Conservation (phyloP, 306 rosid genomes). For the Pterocarpus macrocarpus region DNA sequence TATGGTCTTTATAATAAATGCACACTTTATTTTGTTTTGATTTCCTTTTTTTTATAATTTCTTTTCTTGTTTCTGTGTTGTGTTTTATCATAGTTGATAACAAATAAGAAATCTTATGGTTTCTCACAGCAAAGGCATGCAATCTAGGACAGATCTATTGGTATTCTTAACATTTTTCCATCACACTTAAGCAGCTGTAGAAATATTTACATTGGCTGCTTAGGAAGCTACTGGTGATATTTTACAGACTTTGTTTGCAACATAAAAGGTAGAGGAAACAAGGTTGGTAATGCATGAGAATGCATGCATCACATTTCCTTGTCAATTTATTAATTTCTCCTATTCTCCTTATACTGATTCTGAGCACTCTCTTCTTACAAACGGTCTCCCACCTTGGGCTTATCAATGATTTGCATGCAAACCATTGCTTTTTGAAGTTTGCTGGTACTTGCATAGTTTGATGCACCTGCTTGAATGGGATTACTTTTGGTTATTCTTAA, state of each 20-base stretch:
- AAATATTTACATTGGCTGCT: not conserved
- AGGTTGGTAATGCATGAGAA: not conserved
- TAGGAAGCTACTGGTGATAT: not conserved
- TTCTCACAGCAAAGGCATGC: not conserved
- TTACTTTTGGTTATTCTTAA: not conserved
- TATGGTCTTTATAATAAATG: not conserved
- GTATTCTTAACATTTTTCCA: not conserved
- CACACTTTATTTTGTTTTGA: not conserved
- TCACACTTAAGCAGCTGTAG: not conserved
- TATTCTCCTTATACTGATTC: not conserved
- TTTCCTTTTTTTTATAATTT: not conserved
- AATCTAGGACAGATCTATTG: not conserved
- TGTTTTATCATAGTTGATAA: not conserved
- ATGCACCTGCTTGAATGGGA: constrained; percentile 1
- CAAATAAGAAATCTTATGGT: not conserved
- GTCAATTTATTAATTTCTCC: not conserved
- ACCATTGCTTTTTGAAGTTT: constrained; percentile 13
- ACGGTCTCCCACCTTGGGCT: constrained; percentile 8
- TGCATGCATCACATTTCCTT: constrained; percentile 6
- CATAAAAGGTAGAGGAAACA: constrained; percentile 2
- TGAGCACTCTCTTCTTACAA: not conserved
- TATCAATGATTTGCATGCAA: not conserved
- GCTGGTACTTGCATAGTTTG: not conserved
- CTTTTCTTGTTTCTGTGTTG: not conserved
- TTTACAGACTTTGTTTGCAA: constrained; percentile 16